Conservation (phyloP, 2,329 filamentous ascomycete genomes). For the Phaeosphaeria sp. region DNA sequence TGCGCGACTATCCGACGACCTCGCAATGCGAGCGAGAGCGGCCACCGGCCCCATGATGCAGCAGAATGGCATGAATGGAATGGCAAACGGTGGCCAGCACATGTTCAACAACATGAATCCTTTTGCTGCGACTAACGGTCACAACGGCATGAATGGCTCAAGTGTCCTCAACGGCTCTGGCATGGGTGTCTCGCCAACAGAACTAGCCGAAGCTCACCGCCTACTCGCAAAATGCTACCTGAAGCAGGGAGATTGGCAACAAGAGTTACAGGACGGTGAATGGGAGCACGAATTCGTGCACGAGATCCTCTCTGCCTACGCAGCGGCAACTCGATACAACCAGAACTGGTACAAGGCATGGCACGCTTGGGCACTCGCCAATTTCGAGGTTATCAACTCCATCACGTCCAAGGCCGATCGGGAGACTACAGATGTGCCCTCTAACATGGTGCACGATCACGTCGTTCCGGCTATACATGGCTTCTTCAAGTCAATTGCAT, state of each 20-base stretch:
- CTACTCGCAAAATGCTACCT: constrained; percentile 95
- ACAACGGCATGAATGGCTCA: constrained; percentile 56
- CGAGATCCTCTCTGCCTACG: constrained; percentile 90
- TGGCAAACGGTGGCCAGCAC: constrained; percentile 49
- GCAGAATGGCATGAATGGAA: constrained; percentile 49
- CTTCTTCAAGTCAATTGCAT: constrained; percentile 95
- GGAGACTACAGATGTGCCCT: constrained; percentile 64
- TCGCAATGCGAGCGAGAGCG: constrained; percentile 50
- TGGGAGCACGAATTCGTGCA: constrained; percentile 88
- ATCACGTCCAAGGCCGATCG: constrained; percentile 71
- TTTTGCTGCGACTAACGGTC: constrained; percentile 54
- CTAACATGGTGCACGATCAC: constrained; percentile 77
- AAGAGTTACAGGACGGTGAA: constrained; percentile 80
- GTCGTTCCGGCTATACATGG: constrained; percentile 94
- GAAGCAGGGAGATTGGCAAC: constrained; percentile 95
- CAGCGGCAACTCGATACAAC: constrained; percentile 91
- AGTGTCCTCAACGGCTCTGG: constrained; percentile 41
- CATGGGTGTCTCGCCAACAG: constrained; percentile 34
- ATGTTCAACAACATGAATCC: constrained; percentile 42
- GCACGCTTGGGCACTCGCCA: constrained; percentile 98
- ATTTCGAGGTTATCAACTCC: constrained; percentile 95
- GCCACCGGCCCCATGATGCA: constrained; percentile 45
- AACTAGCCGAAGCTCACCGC: constrained; percentile 64
- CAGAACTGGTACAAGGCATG: constrained; percentile 98
- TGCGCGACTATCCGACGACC: constrained; percentile 64